Percentiles rank a stretch among this genome's conserved stretches.
These are phyloP conservation scores for Podila epigama DNA, from an alignment of 192 early-diverging fungal species.

Conservation along the genomic window DNA sequence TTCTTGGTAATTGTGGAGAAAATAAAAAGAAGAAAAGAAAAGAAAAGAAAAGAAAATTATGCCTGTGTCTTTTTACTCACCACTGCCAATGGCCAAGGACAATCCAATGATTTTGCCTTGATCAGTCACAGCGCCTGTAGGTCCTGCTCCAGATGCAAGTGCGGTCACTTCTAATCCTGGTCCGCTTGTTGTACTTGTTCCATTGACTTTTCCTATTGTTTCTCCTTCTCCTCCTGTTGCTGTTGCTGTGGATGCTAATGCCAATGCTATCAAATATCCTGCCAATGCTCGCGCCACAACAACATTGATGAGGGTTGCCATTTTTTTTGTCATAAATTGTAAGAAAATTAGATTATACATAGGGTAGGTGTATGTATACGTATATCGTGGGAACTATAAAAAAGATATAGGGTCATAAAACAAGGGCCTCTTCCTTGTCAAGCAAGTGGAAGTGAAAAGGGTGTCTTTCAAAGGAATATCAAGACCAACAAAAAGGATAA, in stretches of 20 bases:
- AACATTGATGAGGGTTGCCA: too few relatives aligned
- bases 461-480: background rate
- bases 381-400: too few relatives aligned
- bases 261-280: too few relatives aligned
- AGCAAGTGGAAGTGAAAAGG: background rate
- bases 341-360: too few relatives aligned
- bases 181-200: background rate
- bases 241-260: background rate
- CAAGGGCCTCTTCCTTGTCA: background rate
- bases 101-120: constrained; percentile 79
- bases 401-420: too few relatives aligned
- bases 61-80: constrained; percentile 28
- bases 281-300: too few relatives aligned
- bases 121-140: constrained; percentile 13
- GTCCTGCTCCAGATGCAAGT: constrained; percentile 1
- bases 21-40: background rate
- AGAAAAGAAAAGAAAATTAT: constrained; percentile 3
- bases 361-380: too few relatives aligned
- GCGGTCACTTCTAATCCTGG: background rate
- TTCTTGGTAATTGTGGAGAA: background rate
- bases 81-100: constrained; percentile 75
- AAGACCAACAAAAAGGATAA: background rate
- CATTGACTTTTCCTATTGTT: too few relatives aligned
- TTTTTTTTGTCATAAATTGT: too few relatives aligned
- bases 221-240: too few relatives aligned